Base-by-base conservation (phyloP, 1,284 basidiomycete species). In the Sanghuangporus baumii region DNA sequence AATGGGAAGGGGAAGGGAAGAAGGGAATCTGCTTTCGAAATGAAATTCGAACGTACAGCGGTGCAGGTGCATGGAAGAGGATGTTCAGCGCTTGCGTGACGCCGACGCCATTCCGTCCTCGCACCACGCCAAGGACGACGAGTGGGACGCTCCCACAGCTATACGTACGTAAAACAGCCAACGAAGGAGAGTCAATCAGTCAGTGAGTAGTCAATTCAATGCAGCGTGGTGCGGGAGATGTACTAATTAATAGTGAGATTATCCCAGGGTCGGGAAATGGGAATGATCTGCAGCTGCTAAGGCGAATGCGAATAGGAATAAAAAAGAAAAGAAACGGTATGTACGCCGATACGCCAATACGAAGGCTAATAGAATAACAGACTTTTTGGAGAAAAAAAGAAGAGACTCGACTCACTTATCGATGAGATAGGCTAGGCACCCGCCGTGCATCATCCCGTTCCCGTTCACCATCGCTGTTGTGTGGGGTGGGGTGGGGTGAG, bases 391-490 rank as follows among this genome's bases (percentile, higher is more conserved):
- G 2, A 23, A 23, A 2, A 23, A 23, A 23, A 23, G 2, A 23
- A 23, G 23, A 2, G 23, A 23, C 81, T 60, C 65, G 23, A 23
- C 81, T 60, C 65, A 86, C 85, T 87, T 88, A 74, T 89, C 88
- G 59, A 89, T 82, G 61, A 89, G 74, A 71, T 88, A 89, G 55
- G 86, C 84, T 43, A 89, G 70, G 60, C 86, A 87, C 48, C 85
- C 87, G 14, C 88, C 87, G 66, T 89, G 87, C 34, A 88, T 76
- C 79, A 87, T 86, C 1, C 85, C 84, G 37, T 86, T 85, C 14
- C 87, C 87, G 67, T 89, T 89, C 34, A 88, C 75, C 85, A 88
- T 88, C 64, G 80, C 87, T 87, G 66, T 61, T 56, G n/a, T n/a
- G n/a, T n/a, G n/a, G n/a, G n/a, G n/a, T n/a, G n/a, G n/a, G n/a